phyloP scores from a whole-genome alignment of 2,329 filamentous ascomycete species.

The Claviceps maximensis region DNA sequence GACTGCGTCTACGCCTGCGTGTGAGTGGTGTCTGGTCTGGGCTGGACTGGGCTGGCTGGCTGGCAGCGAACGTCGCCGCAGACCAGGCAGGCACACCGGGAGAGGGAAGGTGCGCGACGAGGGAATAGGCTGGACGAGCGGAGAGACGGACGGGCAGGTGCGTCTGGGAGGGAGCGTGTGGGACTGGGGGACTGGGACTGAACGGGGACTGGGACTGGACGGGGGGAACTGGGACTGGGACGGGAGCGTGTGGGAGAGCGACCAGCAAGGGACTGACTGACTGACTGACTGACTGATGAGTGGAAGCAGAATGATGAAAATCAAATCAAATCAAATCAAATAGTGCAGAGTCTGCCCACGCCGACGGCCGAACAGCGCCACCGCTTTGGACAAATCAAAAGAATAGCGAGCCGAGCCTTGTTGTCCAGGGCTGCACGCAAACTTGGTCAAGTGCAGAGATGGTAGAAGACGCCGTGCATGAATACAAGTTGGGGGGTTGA shows the following conservation, averaged over 20 bases:
- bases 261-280: neutral
- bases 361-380: slow-evolving; percentile 1
- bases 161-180: neutral
- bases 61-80: no score
- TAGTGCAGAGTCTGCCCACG: neutral
- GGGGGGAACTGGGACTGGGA: no score
- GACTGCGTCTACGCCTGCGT: no score
- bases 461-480: slow-evolving; percentile 2
- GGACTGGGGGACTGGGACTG: no score
- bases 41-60: no score
- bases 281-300: neutral
- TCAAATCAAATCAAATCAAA: no score
- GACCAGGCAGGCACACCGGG: no score
- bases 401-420: neutral
- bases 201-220: no score
- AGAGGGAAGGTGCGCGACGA: no score
- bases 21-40: no score
- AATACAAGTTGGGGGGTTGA: neutral
- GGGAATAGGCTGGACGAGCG: neutral
- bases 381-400: neutral
- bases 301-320: neutral
- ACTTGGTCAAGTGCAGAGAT: neutral
- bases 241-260: neutral
- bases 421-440: neutral
- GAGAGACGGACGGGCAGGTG: neutral